phyloP scores from a whole-genome alignment of 371 early-diverging fungal genomes.

The Syncephalastrum monosporum region DNA sequence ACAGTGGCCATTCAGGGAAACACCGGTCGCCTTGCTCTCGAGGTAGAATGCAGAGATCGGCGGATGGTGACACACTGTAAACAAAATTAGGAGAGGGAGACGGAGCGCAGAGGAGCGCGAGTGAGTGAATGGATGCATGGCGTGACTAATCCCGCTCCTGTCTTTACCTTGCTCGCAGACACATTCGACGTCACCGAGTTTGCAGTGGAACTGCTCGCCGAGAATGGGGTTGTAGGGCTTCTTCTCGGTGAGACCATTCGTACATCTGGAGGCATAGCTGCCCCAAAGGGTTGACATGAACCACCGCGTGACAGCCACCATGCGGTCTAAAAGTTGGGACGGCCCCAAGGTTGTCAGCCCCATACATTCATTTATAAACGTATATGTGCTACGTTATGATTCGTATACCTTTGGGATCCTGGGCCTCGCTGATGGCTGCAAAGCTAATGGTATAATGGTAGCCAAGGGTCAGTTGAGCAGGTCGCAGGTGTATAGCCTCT shows the following conservation, averaged over 20 bases:
- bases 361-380: not conserved
- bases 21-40: constrained; percentile 63
- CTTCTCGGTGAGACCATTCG: constrained; percentile 55
- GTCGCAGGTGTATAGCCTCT: no score
- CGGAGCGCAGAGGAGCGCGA: not conserved
- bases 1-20: constrained; percentile 67
- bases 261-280: constrained; percentile 50
- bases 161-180: constrained; percentile 60
- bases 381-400: not conserved
- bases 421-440: constrained; percentile 44
- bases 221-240: constrained; percentile 85
- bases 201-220: constrained; percentile 83
- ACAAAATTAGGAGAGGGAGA: not conserved
- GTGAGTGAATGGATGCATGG: not conserved
- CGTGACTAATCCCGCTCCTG: not conserved
- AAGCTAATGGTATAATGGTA: constrained; percentile 19
- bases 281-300: constrained; percentile 76
- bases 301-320: constrained; percentile 69
- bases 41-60: constrained; percentile 78
- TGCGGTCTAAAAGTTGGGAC: constrained; percentile 46
- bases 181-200: constrained; percentile 37
- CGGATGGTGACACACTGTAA: constrained; percentile 93
- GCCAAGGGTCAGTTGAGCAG: not conserved
- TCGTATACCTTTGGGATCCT: constrained; percentile 48
- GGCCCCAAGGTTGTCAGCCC: not conserved